Evolutionary conservation across 2,329 filamentous ascomycete species (phyloP), one percentile per base, ranked within the genome.

Genomic region (Plectosphaerella cucumerina): DNA sequence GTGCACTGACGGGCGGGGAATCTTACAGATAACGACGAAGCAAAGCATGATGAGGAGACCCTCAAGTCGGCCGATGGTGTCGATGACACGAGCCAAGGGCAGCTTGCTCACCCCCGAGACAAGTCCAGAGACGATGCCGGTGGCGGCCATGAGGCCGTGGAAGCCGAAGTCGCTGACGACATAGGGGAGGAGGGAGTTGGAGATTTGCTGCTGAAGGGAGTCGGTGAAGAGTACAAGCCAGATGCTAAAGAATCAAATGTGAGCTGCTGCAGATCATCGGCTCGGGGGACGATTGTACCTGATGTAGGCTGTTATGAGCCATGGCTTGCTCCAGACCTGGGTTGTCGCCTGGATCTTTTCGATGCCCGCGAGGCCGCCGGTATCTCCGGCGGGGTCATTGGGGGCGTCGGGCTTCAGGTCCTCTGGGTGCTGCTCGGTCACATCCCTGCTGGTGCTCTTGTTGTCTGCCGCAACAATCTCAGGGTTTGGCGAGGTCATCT

Each of bases 71-170:
- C 75, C 75, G 59, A 73, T 74, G 37, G 77, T 70, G 53, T 78
- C 74, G 39, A 76, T 71, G 37, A 77, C 60, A 57, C 78, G 78
- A 51, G 74, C 74, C 50, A 77, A 66, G 10, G 67, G 65, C 6
- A 72, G 68, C 34, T 65, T 64, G 49, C 65, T 65, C n/a, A 70
- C 66, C 43, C 68, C 70, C 41, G 65, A 65, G 9, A 75, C 61
- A 37, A 73, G 64, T 45, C 64, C 64, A 49, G 85, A 80, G 14
- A 87, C 76, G 23, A 88, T 83, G 47, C 79, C 70, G 42, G 86
- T 79, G 0, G 83, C 85, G 3, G 83, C 80, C n/a, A 88, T 73
- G 33, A 88, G 72, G 12, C 84, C 85, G 61, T 88, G 86, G 46
- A 77, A 73, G 37, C 72, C 71, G 60, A 87, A 89, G 3, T 78